Conservation (phyloP, 495 filamentous ascomycete species). For the Amniculicola lignicola region DNA sequence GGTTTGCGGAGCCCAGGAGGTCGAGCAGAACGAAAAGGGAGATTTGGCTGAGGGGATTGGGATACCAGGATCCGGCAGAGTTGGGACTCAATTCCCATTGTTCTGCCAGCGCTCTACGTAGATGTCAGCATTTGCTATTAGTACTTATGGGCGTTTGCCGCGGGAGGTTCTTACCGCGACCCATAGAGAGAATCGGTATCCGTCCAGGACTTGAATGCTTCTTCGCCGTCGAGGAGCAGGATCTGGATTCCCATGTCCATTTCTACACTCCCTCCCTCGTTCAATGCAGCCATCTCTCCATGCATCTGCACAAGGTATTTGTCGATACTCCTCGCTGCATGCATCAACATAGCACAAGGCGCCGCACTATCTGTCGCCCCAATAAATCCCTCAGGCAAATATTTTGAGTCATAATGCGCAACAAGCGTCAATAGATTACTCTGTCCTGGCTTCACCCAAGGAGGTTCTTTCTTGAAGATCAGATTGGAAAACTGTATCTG, state of each 20-base stretch:
- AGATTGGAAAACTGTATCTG: slow-evolving; percentile 83
- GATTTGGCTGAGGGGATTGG: slow-evolving; percentile 71
- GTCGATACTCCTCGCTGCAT: slow-evolving; percentile 76
- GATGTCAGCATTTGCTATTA: too few relatives aligned
- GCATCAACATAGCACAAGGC: slow-evolving; percentile 89
- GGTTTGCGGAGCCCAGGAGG: slow-evolving; percentile 69
- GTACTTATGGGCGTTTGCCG: neutral
- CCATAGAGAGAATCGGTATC: slow-evolving; percentile 82
- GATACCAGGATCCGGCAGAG: slow-evolving; percentile 68
- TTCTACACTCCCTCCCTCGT: slow-evolving; percentile 50
- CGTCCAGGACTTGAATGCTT: slow-evolving; percentile 81
- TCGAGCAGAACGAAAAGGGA: slow-evolving; percentile 91
- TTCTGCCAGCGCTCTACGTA: slow-evolving; percentile 61
- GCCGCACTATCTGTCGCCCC: slow-evolving; percentile 91
- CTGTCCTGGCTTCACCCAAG: slow-evolving; percentile 69
- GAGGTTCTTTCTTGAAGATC: slow-evolving; percentile 85
- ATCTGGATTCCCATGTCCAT: slow-evolving; percentile 77
- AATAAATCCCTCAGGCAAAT: slow-evolving; percentile 81
- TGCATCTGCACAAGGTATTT: slow-evolving; percentile 75
- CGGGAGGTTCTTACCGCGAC: slow-evolving; percentile 53
- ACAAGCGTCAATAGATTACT: slow-evolving; percentile 79
- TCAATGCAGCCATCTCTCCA: slow-evolving; percentile 63
- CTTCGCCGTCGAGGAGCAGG: slow-evolving; percentile 88
- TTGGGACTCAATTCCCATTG: slow-evolving; percentile 66
- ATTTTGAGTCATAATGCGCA: slow-evolving; percentile 90